These are phyloP conservation scores for Lachnellula hyalina DNA, from an alignment of 2,329 filamentous ascomycete species.

Conservation along the genomic window DNA sequence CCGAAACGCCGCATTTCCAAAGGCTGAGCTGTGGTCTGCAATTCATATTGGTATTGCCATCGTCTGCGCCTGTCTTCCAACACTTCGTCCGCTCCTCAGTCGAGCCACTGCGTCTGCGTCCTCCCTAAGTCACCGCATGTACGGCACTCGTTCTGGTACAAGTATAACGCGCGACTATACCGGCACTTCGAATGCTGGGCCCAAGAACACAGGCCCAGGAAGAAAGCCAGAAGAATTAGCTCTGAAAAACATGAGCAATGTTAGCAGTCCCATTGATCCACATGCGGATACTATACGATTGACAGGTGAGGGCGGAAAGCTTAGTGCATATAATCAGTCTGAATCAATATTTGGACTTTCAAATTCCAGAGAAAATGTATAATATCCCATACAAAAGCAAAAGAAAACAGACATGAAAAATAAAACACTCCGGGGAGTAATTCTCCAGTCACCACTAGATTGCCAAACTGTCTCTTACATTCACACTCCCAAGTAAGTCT, in stretches of 20 bases:
- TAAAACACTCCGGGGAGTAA: too few relatives aligned
- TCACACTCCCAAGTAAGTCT: too few relatives aligned
- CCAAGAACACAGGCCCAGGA: background rate
- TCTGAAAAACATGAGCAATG: background rate
- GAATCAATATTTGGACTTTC: background rate
- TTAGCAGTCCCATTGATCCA: background rate
- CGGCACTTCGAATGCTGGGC: background rate
- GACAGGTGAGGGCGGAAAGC: background rate
- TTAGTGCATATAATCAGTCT: background rate
- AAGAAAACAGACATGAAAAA: too few relatives aligned
- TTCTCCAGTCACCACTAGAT: too few relatives aligned
- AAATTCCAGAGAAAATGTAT: too few relatives aligned
- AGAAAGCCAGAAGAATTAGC: background rate
- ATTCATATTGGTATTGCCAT: constrained; percentile 13
- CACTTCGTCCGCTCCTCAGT: constrained; percentile 8
- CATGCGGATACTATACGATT: background rate
- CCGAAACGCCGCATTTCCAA: constrained; percentile 8
- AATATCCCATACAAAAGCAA: too few relatives aligned
- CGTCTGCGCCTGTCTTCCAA: constrained; percentile 12
- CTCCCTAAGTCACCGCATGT: background rate
- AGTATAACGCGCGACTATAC: background rate
- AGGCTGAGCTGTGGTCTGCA: constrained; percentile 12
- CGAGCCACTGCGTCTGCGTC: background rate
- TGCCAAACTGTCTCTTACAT: too few relatives aligned
- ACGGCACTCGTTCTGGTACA: background rate